A percentile compares a stretch with the other conserved stretches of the same genome.
Conservation (phyloP, 31 red algal species). For the Asparagopsis taxiformis region DNA sequence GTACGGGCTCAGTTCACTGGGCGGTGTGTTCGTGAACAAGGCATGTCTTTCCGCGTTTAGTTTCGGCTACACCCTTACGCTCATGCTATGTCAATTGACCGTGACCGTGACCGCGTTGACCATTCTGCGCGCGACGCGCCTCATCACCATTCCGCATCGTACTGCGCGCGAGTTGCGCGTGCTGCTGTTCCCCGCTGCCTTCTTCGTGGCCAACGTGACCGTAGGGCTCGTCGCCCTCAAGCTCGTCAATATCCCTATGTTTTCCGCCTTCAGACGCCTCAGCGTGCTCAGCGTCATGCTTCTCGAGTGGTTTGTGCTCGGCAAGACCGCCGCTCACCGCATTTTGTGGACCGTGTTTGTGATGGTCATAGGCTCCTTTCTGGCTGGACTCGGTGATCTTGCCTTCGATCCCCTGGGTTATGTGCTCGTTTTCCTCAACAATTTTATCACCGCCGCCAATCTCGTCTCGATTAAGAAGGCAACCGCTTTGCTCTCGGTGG, state of each 20-base stretch:
- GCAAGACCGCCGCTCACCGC: conserved; percentile 43
- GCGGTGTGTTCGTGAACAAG: conserved; percentile 98
- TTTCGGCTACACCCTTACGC: conserved; percentile 70
- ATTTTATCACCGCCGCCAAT: conserved; percentile 89
- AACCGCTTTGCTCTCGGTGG: conserved; percentile 30
- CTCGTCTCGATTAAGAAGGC: conserved; percentile 91
- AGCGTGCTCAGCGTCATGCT: conserved; percentile 86
- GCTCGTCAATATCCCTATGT: conserved; percentile 97
- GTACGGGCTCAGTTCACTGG: conserved; percentile 80
- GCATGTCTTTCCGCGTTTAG: conserved; percentile 86
- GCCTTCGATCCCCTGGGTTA: conserved; percentile 85
- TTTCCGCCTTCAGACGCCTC: conserved; percentile 90
- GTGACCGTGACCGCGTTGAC: conserved; percentile 68
- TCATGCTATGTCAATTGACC: conserved; percentile 83
- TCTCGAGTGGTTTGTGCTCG: conserved; percentile 69
- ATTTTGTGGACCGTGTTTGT: conserved; percentile 75
- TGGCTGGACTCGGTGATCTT: conserved; percentile 89
- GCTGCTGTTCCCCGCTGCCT: conserved; percentile 57
- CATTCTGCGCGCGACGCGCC: conserved; percentile 34
- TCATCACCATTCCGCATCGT: conserved; percentile 60
- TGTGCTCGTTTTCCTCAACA: conserved; percentile 87
- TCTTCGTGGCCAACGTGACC: conserved; percentile 85
- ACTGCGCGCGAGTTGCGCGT: conserved; percentile 17
- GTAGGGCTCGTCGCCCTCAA: conserved; percentile 81
- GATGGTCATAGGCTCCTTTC: conserved; percentile 90